A percentile compares a stretch with the other conserved stretches of the same genome.
Evolutionary conservation across 2,329 filamentous ascomycete genomes (phyloP).

Genomic region (Fusarium tricinctum): DNA sequence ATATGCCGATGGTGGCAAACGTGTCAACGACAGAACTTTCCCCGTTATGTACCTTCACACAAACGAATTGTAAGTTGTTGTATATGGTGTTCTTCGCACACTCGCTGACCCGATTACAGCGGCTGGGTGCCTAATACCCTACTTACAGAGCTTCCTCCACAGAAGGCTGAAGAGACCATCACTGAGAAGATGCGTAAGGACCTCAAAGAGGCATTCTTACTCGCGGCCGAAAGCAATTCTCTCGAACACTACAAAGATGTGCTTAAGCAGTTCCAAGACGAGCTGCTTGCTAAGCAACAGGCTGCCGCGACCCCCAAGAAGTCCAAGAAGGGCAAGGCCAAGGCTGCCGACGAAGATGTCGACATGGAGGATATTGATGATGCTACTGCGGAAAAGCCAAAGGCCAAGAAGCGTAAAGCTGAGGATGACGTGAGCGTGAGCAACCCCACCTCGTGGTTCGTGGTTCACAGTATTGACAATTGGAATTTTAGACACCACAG

Average conservation of each 20-base stretch:
- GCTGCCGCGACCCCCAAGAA: slow-evolving; percentile 60
- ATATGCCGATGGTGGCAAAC: slow-evolving; percentile 89
- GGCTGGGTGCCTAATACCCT: slow-evolving; percentile 92
- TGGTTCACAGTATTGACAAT: slow-evolving; percentile 30
- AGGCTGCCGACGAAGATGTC: slow-evolving; percentile 68
- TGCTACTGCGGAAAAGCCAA: slow-evolving; percentile 71
- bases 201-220: slow-evolving; percentile 81
- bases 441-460: neutral
- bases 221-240: slow-evolving; percentile 83
- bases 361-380: slow-evolving; percentile 75
- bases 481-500: slow-evolving; percentile 65
- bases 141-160: slow-evolving; percentile 81
- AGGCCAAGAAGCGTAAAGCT: slow-evolving; percentile 84
- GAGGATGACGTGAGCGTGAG: slow-evolving; percentile 75
- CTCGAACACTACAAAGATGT: slow-evolving; percentile 88
- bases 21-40: slow-evolving; percentile 86
- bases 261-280: slow-evolving; percentile 77
- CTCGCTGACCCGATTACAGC: slow-evolving; percentile 63
- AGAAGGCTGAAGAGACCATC: slow-evolving; percentile 76
- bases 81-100: neutral
- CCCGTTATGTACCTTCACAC: slow-evolving; percentile 95
- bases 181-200: slow-evolving; percentile 86
- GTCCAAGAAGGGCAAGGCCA: slow-evolving; percentile 63
- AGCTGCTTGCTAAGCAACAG: slow-evolving; percentile 64
- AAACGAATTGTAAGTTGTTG: slow-evolving; percentile 90